These are phyloP conservation scores for Sclerotinia subarctica DNA, from an alignment of 2,329 filamentous ascomycete genomes.

Conservation along the genomic window DNA sequence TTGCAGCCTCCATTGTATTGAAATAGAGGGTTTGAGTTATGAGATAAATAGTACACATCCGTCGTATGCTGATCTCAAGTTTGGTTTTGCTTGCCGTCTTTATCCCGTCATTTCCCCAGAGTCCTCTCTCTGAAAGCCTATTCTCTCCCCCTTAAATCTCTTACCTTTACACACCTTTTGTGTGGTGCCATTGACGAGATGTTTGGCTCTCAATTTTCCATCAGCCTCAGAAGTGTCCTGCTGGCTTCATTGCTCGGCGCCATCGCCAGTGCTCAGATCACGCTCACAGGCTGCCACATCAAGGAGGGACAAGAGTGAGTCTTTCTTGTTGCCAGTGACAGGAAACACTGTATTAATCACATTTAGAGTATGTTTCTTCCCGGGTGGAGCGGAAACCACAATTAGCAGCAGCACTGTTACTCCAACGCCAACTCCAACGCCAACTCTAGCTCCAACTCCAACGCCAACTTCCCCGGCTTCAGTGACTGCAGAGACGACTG, in stretches of 20 bases:
- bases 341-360: not conserved
- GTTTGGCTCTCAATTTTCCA: not conserved
- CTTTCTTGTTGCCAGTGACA: not conserved
- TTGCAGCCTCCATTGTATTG: not conserved
- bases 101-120: not conserved
- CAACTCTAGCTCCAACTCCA: not conserved
- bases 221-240: not conserved
- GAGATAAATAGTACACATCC: not conserved
- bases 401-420: not conserved
- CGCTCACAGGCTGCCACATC: not conserved
- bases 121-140: not conserved
- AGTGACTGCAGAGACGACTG: not conserved
- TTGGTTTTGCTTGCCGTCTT: not conserved
- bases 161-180: not conserved
- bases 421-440: not conserved
- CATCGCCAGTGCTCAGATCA: not conserved
- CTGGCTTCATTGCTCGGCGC: not conserved
- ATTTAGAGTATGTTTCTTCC: not conserved
- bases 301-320: conserved; percentile 4
- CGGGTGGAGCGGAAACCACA: not conserved
- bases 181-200: not conserved
- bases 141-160: not conserved
- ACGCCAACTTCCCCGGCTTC: not conserved
- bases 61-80: not conserved
- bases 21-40: not conserved